Base-by-base conservation (phyloP, 805 yeast species). In the Metschnikowia anglica region DNA sequence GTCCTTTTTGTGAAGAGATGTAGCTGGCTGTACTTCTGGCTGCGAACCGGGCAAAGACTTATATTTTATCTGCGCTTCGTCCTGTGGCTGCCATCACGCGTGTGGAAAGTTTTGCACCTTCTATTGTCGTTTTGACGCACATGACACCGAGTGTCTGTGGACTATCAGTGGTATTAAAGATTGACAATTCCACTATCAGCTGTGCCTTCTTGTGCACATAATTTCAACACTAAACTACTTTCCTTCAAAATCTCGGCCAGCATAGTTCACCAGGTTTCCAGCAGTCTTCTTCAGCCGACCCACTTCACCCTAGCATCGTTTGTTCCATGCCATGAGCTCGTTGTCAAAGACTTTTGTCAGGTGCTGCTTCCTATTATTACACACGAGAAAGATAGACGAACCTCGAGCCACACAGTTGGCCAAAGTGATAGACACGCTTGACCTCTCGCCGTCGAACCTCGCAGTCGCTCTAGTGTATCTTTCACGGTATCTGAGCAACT, bases 401-500 rank as follows among this genome's bases (percentile, higher is more conserved):
- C 26, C 17, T 13, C 30, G 35, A 12, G 35, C 37, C 32, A 26
- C 18, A 4, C 52, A 49, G 21, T 32, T 53, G 33, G 49, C 49
- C 23, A 28, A 25, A 9, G 54, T 44, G 10, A 53, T 53, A 27
- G 36, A 41, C 7, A 41, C 53, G n/a, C 46, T 53, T 19, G 56
- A 53, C 25, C 48, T 53, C 17, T 41, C 46, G 16, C 40, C 52
- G 2, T 44, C 48, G 27, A 53, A 51, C 17, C 42, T 53, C 19
- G 53, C 51, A 4, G 46, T 50, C 24, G 50, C 52, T 4, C 41
- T 53, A 20, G 40, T 53, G 3, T 46, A 51, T 27, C 48, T 53
- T 20, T 28, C 43, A 28, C 43, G 42, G 13, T 51, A 49, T 46
- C 40, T 30, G 25, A 29, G 21, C 21, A 53, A 53, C 26, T 19